Evolutionary conservation across 805 yeast genomes (phyloP), one percentile per base, ranked within the genome.

Genomic region (Candida bentonensis): DNA sequence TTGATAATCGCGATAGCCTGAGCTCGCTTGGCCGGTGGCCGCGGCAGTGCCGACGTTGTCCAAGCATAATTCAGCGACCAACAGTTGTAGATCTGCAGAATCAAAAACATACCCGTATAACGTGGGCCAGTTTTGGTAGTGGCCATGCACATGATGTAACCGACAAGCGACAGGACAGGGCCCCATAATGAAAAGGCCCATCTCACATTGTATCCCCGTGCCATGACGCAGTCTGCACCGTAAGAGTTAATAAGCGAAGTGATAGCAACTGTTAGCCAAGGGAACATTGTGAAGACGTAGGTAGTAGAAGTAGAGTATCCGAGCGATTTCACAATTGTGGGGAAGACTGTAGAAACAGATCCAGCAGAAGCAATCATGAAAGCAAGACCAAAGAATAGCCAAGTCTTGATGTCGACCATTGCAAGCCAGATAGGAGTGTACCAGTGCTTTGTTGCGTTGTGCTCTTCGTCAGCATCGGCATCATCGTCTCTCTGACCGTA

Each of bases 301-400:
- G 81, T 74, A 40, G 69, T 64, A 28, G 73, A 64, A 42, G 67
- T 62, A 53, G 59, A 57, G 51, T 73, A 78, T 40, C 74, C 69
- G 48, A 78, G 64, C 13, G 81, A 74, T 46, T 66, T 54, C n/a
- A 78, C 80, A 22, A 78, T 74, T 0, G 79, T 67, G 22, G 82
- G 82, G 65, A 74, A 76, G 56, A 73, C 75, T 54, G 74, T 70
- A 15, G 78, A 72, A 41, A 74, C 78, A 56, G 79, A 79, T 50
- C 75, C 71, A 30, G 79, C 78, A 22, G 76, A 76, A 42, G 72
- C 79, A 23, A 70, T 58, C 57, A 66, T 68, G 36, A 51, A 51
- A 44, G 55, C 42, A 34, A 53, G 47, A 2, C 44, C 46, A 15
- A 45, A 34, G n/a, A 46, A 43, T 13, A 44, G 42, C 44, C 51